Base-by-base conservation (phyloP, 2,329 filamentous ascomycete species). In the Fusarium nanum region DNA sequence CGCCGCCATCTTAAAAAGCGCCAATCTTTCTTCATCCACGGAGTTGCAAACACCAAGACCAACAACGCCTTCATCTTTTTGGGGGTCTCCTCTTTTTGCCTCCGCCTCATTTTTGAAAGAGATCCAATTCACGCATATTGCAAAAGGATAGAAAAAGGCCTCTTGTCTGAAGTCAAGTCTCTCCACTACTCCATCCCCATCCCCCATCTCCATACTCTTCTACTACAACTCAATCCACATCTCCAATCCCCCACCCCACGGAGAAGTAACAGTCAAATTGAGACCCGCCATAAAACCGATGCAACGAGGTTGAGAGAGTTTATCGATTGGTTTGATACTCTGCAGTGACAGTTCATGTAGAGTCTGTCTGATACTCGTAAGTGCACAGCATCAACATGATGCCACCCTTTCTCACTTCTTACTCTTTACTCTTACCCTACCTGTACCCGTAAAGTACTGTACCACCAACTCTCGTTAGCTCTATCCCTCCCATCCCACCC, bases 331-430 rank as follows among this genome's bases (percentile, higher is more conserved):
- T n/a, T 37, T 37, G 50, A 50, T 40, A 25, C 30, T 45, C 44
- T 18, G 23, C 44, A 30, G 28, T 30, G 13, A 30, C 44, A 27
- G 44, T 47, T 27, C 27, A 27, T 46, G 30, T 45, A 60, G 32
- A 61, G 28, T 34, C 56, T 22, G 56, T 37, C n/a, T 32, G 45
- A 32, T 47, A 47, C 48, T 28, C 45, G 62, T 65, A 65, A 65
- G 62, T 65, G 62, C 62, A 62, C 60, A 54, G 25, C 60, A 56
- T 52, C 47, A 68, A 50, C 55, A 70, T 65, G 67, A 67, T 70
- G 62, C 57, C 67, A 70, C 62, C 67, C 53, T 52, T 32, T 32
- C 27, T 9, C 14, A 30, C 28, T 30, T 30, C 28, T 30, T 30
- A 30, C 28, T 30, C 28, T 49, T 12, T 14, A 59, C 60, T 55